phyloP scores from a whole-genome alignment of 768 basidiomycete species.

The Panus rudis region DNA sequence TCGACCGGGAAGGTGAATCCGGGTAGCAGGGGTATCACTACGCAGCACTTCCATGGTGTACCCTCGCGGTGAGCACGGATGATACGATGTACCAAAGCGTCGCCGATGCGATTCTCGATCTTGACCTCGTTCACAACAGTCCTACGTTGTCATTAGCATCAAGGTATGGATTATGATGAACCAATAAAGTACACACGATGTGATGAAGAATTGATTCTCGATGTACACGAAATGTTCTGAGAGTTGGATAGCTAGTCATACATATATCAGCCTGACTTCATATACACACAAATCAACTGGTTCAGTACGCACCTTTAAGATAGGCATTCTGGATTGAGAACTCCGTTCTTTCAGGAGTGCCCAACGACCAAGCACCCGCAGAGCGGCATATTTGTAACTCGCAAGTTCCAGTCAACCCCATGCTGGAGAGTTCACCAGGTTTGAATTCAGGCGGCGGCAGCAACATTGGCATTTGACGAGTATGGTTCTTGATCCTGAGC shows the following conservation, averaged over 20 bases:
- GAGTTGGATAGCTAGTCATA: constrained; percentile 85
- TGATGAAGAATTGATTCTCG: constrained; percentile 91
- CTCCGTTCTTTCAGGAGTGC: constrained; percentile 78
- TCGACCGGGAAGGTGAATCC: constrained; percentile 94
- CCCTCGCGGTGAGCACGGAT: constrained; percentile 77
- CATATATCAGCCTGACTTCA: neutral
- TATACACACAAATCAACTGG: neutral
- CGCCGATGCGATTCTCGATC: constrained; percentile 91
- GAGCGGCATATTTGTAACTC: constrained; percentile 96
- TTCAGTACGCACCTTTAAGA: constrained; percentile 58
- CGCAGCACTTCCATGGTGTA: constrained; percentile 86
- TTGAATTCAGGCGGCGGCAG: constrained; percentile 91
- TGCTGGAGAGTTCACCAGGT: constrained; percentile 63
- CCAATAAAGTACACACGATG: constrained; percentile 55
- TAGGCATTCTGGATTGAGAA: constrained; percentile 95
- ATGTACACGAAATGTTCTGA: constrained; percentile 99
- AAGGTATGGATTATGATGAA: neutral
- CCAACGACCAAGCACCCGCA: constrained; percentile 94
- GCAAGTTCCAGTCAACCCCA: constrained; percentile 91
- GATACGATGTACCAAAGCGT: constrained; percentile 87
- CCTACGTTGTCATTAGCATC: constrained; percentile 28
- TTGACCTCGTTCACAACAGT: constrained; percentile 79
- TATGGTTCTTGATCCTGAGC: constrained; percentile 93
- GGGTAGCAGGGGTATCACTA: constrained; percentile 86
- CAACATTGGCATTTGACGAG: constrained; percentile 87